Base-by-base conservation (phyloP, 2,329 filamentous ascomycete genomes). In the Metarhizium brunneum region DNA sequence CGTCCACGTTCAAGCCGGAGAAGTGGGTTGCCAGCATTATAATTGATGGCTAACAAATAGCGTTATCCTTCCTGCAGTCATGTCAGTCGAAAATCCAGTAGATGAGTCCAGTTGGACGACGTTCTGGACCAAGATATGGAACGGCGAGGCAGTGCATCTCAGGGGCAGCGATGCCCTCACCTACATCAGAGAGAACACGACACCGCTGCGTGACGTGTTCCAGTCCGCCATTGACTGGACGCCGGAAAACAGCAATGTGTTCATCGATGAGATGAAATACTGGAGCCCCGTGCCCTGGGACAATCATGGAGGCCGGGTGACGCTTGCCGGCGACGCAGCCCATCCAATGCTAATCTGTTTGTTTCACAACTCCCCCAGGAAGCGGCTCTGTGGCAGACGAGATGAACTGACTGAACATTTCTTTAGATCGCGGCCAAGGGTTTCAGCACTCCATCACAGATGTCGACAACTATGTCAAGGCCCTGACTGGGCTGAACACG, bases 331-430 rank as follows among this genome's bases (percentile, higher is more conserved):
- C 13, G 72, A 74, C 52, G 70, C 72, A 1, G 69, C 67, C 4
- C 72, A 79, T 63, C 71, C 76, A 0, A 77, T 78, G 74, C 62
- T 74, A 14, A 66, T 69, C 32, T 73, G 69, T 71, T 61, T 60
- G 64, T 57, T 2, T 14, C n/a, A 4, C n/a, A 32, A 20, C 32
- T 14, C 18, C 2, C 16, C 18, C 18, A n/a, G 43, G 14, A 52
- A 30, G 8, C 47, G n/a, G 35, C 18, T 30, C 25, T 3, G 14
- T 6, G 30, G 20, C 25, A 29, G 25, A 30, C 20, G 25, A 30
- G 11, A 14, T 30, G 45, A 30, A 48, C 52, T 51, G 35, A 54
- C 32, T 18, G n/a, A n/a, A 30, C 18, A 4, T 47, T 35, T 35
- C 10, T 35, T 11, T 14, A 69, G 68, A 71, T 58, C 70, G 74